Evolutionary conservation across 2,329 filamentous ascomycete genomes (phyloP).

Genomic region (Fusarium sp.): DNA sequence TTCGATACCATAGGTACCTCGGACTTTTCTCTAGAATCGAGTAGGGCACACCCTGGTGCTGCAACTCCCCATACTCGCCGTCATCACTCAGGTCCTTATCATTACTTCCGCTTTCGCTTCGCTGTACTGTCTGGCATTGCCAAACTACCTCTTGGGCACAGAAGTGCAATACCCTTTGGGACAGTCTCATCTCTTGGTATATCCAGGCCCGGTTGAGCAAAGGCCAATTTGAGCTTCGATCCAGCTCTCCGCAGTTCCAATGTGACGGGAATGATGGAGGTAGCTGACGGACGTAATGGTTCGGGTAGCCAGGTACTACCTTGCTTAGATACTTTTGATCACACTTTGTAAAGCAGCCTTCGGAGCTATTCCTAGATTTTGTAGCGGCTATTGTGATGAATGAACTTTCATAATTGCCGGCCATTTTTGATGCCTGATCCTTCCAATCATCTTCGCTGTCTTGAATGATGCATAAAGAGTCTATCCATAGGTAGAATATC

Average conservation of each 20-base stretch:
- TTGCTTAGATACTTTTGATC: background rate
- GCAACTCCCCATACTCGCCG: accelerated
- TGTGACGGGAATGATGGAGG: background rate
- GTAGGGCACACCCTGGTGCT: background rate
- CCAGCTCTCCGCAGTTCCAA: background rate
- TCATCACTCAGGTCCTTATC: background rate
- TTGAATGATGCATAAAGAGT: background rate
- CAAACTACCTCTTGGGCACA: background rate
- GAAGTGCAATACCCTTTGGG: background rate
- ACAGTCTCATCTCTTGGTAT: background rate
- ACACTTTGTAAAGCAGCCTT: background rate
- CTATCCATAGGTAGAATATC: background rate
- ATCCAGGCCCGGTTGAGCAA: background rate
- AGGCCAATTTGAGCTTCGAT: background rate
- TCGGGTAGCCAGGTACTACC: background rate
- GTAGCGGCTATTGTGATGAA: background rate
- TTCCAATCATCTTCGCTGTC: background rate
- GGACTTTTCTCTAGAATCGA: accelerated
- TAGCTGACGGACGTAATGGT: background rate
- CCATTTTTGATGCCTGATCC: background rate
- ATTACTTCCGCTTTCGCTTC: background rate
- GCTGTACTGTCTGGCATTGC: background rate
- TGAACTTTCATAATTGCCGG: background rate
- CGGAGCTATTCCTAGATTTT: background rate
- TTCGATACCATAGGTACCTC: background rate